These are phyloP conservation scores for Benincasa hispida DNA, from an alignment of 306 rosid genomes.

Conservation along the genomic window DNA sequence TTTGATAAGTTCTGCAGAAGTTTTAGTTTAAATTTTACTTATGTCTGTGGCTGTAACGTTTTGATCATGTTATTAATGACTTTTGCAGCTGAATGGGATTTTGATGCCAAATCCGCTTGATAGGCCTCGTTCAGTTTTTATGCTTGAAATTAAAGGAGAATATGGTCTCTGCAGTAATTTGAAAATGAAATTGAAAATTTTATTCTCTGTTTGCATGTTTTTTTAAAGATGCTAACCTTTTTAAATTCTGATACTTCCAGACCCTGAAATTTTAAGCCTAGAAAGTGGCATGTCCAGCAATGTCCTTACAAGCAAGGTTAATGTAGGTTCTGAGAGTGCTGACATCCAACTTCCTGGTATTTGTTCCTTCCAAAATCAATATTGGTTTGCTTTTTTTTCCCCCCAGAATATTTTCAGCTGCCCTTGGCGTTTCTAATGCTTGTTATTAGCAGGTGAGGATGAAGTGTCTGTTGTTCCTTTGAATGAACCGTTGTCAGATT, in stretches of 20 bases:
- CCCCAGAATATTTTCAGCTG: not conserved
- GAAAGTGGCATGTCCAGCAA: conserved; percentile 30
- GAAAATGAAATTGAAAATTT: not conserved
- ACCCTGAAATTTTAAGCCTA: conserved; percentile 26
- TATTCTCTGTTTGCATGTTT: not conserved
- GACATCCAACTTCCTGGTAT: conserved; percentile 69
- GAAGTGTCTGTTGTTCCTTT: conserved; percentile 55
- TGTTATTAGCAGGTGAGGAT: conserved; percentile 43
- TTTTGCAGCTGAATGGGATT: conserved; percentile 71
- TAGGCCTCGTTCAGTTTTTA: conserved; percentile 72
- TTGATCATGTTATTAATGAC: conserved; percentile 10
- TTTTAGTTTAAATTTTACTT: conserved; percentile 2
- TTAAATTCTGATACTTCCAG: conserved; percentile 27
- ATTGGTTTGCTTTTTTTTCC: not conserved
- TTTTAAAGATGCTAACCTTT: not conserved
- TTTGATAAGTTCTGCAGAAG: not conserved
- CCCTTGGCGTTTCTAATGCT: not conserved
- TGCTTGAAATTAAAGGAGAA: conserved; percentile 64
- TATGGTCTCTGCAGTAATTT: conserved; percentile 30
- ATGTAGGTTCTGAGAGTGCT: conserved; percentile 34
- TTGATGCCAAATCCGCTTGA: conserved; percentile 81
- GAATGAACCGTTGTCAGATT: conserved; percentile 46
- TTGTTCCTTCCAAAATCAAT: not conserved
- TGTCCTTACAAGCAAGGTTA: conserved; percentile 26
- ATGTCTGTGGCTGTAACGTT: not conserved